These are phyloP conservation scores for Heritiera littoralis DNA, from an alignment of 345 rosid species.

Conservation along the genomic window DNA sequence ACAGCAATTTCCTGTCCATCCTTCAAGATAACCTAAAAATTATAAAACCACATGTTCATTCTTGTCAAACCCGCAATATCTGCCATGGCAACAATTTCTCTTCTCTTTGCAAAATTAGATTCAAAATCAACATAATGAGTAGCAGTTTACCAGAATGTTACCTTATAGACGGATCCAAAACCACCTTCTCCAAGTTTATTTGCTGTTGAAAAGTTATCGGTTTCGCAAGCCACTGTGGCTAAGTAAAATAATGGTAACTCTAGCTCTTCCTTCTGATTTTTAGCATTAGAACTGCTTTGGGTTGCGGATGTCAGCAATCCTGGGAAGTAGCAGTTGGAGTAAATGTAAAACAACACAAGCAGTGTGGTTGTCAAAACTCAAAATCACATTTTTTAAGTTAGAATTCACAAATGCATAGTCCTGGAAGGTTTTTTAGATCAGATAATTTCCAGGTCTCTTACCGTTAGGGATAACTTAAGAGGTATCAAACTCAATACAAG, in stretches of 20 bases:
- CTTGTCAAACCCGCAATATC: neutral
- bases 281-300: neutral
- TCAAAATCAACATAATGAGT: neutral
- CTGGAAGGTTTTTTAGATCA: no score
- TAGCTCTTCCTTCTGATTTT: slow-evolving; percentile 25
- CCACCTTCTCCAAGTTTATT: slow-evolving; percentile 45
- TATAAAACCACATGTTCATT: neutral
- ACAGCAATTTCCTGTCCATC: slow-evolving; percentile 12
- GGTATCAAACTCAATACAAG: neutral
- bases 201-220: slow-evolving; percentile 24
- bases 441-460: neutral
- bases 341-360: neutral
- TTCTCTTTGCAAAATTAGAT: no score
- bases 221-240: slow-evolving; percentile 27
- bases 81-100: neutral
- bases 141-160: slow-evolving; percentile 5
- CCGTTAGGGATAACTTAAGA: neutral
- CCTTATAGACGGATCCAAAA: slow-evolving; percentile 46
- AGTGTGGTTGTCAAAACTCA: neutral
- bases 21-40: neutral
- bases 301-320: neutral
- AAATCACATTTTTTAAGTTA: neutral
- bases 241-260: slow-evolving; percentile 38
- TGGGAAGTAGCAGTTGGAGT: neutral
- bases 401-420: neutral